Conservation (phyloP, 179 eudicot genomes). For the Gypsophila paniculata region DNA sequence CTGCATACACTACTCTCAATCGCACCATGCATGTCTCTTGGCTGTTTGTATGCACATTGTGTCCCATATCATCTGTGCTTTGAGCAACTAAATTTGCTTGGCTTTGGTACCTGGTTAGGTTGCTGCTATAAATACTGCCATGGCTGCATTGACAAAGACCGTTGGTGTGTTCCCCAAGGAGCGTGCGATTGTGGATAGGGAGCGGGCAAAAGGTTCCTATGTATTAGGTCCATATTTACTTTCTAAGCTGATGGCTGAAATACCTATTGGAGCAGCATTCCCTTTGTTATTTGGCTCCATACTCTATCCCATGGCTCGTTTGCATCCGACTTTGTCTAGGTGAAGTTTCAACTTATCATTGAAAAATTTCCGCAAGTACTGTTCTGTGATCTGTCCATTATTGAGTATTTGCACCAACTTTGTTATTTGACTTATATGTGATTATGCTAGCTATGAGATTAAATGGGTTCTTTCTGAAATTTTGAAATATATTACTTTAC, state of each 20-base stretch:
- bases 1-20: neutral
- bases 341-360: conserved; percentile 21
- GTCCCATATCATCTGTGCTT: conserved; percentile 6
- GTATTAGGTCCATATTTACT: conserved; percentile 78
- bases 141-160: conserved; percentile 98
- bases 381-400: neutral
- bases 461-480: neutral
- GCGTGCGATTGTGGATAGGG: conserved; percentile 92
- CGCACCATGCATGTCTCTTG: neutral
- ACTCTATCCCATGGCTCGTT: conserved; percentile 94
- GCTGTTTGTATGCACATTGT: neutral
- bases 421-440: neutral
- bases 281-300: conserved; percentile 84
- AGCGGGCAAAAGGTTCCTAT: conserved; percentile 88
- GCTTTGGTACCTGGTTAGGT: conserved; percentile 37
- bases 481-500: neutral
- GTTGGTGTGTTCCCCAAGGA: conserved; percentile 95
- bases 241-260: conserved; percentile 87
- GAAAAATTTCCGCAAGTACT: too few species aligned
- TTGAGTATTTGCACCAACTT: neutral
- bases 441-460: neutral
- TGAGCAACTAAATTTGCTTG: neutral
- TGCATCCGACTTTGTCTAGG: conserved; percentile 84
- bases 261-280: conserved; percentile 88
- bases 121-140: conserved; percentile 97